Conservation (phyloP, 2,329 filamentous ascomycete genomes). For the Sporothrix humicola region DNA sequence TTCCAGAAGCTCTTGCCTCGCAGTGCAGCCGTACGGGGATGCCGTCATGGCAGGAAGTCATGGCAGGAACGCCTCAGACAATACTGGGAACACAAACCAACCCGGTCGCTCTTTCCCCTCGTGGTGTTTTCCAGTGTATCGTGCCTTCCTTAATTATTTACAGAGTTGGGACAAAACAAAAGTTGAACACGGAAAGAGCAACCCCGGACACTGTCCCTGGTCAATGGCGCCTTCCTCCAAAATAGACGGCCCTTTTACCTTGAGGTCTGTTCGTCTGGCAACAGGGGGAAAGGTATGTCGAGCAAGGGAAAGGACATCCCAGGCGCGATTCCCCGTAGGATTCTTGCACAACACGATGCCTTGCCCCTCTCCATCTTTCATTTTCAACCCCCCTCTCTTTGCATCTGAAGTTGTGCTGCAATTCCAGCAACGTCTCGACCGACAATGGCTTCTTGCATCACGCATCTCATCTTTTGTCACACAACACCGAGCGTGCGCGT, state of each 20-base stretch:
- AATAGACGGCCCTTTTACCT: constrained; percentile 30
- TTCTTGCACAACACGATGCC: constrained; percentile 19
- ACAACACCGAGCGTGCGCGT: constrained; percentile 13
- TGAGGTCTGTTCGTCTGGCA: not conserved
- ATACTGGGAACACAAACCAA: constrained; percentile 24
- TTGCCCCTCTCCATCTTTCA: not conserved
- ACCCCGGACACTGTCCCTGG: constrained; percentile 8
- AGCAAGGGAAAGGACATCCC: constrained; percentile 1
- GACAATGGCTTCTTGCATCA: not conserved
- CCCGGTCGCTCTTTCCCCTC: constrained; percentile 20
- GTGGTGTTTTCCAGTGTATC: not conserved
- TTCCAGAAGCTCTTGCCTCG: constrained; percentile 16
- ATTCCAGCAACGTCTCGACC: not conserved
- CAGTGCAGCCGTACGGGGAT: constrained; percentile 22
- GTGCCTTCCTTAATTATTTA: not conserved
- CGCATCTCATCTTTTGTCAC: not conserved
- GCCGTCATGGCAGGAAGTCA: constrained; percentile 30
- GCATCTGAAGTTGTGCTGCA: constrained; percentile 11
- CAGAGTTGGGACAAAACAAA: not conserved
- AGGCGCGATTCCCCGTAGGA: constrained; percentile 15
- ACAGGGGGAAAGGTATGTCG: not conserved
- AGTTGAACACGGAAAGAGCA: constrained; percentile 1
- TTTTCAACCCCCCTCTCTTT: not conserved
- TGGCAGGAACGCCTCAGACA: constrained; percentile 29
- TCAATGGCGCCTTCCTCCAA: constrained; percentile 10